phyloP scores from a whole-genome alignment of 2,329 filamentous ascomycete genomes.

The Bisporella sp. region DNA sequence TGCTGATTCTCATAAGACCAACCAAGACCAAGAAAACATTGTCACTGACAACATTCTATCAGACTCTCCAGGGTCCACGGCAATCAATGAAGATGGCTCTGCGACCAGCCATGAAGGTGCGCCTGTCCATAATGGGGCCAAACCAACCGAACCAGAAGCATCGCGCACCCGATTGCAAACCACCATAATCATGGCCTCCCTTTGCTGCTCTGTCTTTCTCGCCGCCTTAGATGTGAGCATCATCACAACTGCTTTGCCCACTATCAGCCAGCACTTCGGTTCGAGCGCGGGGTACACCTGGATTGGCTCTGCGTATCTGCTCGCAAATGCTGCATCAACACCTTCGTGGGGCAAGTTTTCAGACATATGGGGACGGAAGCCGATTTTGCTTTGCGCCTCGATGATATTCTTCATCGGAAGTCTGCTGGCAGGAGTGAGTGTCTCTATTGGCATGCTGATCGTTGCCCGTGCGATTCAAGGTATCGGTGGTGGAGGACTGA shows the following conservation, averaged over 20 bases:
- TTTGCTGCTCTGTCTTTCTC: slow-evolving; percentile 27
- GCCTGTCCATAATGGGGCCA: too few relatives aligned
- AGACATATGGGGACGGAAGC: slow-evolving; percentile 52
- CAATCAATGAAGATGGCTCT: too few relatives aligned
- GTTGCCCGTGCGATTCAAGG: slow-evolving; percentile 27
- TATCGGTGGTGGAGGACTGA: slow-evolving; percentile 1
- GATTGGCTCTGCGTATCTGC: slow-evolving; percentile 69
- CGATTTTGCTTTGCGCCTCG: slow-evolving; percentile 40
- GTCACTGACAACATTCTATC: too few relatives aligned
- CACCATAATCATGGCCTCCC: slow-evolving; percentile 24
- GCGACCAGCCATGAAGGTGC: too few relatives aligned
- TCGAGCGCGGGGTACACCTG: slow-evolving; percentile 54
- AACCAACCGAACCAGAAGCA: slow-evolving; percentile 18
- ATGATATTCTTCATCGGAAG: slow-evolving; percentile 46
- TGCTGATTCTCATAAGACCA: too few relatives aligned
- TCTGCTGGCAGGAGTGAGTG: slow-evolving; percentile 39
- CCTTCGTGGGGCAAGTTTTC: slow-evolving; percentile 59
- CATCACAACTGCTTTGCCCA: slow-evolving; percentile 54
- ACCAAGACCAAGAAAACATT: too few relatives aligned
- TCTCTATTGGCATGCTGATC: slow-evolving; percentile 40
- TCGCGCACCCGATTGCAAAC: slow-evolving; percentile 25
- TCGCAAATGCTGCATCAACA: slow-evolving; percentile 59
- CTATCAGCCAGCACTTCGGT: slow-evolving; percentile 47
- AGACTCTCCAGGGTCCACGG: too few relatives aligned
- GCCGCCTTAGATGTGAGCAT: slow-evolving; percentile 39